Conservation (phyloP, 148 eudicot genomes). For the Rhododendron vialii region DNA sequence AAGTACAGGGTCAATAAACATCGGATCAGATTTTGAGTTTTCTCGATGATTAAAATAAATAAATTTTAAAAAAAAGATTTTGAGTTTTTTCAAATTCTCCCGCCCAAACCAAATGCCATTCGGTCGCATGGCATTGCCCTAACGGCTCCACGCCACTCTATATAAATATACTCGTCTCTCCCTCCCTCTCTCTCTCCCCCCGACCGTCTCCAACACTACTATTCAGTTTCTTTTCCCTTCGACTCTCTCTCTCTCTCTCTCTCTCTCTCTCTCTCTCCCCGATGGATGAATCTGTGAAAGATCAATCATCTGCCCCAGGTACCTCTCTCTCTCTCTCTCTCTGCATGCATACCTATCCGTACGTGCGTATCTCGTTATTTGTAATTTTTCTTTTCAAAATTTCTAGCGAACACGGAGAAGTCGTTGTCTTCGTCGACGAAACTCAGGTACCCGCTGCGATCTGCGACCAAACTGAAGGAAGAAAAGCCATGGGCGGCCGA, state of each 20-base stretch:
- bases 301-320: slow-evolving; percentile 25
- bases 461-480: slow-evolving; percentile 38
- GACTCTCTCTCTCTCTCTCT: not conserved
- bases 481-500: slow-evolving; percentile 27
- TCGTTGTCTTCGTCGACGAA: slow-evolving; percentile 14
- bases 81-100: not conserved
- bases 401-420: slow-evolving; percentile 22
- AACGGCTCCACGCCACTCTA: not conserved
- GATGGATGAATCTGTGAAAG: slow-evolving; percentile 50
- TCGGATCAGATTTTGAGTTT: not conserved
- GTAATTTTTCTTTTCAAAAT: not conserved
- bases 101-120: slow-evolving; percentile 14
- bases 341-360: not conserved
- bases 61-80: not conserved
- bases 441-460: slow-evolving; percentile 64
- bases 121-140: not conserved
- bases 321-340: not conserved
- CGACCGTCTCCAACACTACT: no score
- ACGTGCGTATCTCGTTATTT: not conserved
- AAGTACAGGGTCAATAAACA: no score
- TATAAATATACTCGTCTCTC: not conserved
- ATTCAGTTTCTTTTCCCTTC: not conserved
- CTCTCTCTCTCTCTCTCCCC: not conserved
- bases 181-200: not conserved
- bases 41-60: no score